Evolutionary conservation across 169 alveolate species (phyloP).

Genomic region (Theileria orientalis): DNA sequence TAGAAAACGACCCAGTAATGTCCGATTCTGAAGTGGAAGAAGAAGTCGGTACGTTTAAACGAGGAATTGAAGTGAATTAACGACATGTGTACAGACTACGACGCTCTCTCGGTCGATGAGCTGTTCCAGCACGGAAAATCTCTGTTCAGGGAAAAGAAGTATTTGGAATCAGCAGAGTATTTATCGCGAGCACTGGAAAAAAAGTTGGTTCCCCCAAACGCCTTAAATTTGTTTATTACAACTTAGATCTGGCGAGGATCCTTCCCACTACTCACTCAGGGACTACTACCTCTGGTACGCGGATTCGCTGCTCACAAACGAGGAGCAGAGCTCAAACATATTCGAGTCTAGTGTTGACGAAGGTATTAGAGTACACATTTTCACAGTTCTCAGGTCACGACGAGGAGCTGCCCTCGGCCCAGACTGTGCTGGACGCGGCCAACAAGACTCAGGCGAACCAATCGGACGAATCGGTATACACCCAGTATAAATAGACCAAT

Average conservation of each 20-base stretch:
- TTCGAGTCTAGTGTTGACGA: slow-evolving; percentile 29
- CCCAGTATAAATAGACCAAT: no score
- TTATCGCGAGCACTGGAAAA: slow-evolving; percentile 59
- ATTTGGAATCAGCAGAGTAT: slow-evolving; percentile 59
- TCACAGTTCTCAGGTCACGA: slow-evolving; percentile 10
- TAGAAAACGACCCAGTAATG: background rate
- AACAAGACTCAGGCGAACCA: slow-evolving; percentile 17
- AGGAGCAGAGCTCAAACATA: slow-evolving; percentile 53
- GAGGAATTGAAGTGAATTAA: background rate
- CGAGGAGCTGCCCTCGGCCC: slow-evolving; percentile 45
- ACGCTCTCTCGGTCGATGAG: slow-evolving; percentile 43
- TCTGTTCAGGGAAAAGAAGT: slow-evolving; percentile 36
- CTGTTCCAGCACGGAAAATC: slow-evolving; percentile 48
- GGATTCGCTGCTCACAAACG: slow-evolving; percentile 63
- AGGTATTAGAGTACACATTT: slow-evolving; percentile 7
- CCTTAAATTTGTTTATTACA: background rate
- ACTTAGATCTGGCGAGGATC: slow-evolving; percentile 44
- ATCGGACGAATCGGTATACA: slow-evolving; percentile 49
- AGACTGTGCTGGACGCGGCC: slow-evolving; percentile 35
- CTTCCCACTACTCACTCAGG: slow-evolving; percentile 26
- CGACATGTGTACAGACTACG: slow-evolving; percentile 25
- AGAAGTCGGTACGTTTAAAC: slow-evolving; percentile 14
- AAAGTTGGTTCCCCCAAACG: slow-evolving; percentile 17
- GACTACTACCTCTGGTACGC: slow-evolving; percentile 69
- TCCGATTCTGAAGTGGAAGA: slow-evolving; percentile 23